Conservation (phyloP, 2,329 filamentous ascomycete species). For the Ceratocystiopsis brevicomis region DNA sequence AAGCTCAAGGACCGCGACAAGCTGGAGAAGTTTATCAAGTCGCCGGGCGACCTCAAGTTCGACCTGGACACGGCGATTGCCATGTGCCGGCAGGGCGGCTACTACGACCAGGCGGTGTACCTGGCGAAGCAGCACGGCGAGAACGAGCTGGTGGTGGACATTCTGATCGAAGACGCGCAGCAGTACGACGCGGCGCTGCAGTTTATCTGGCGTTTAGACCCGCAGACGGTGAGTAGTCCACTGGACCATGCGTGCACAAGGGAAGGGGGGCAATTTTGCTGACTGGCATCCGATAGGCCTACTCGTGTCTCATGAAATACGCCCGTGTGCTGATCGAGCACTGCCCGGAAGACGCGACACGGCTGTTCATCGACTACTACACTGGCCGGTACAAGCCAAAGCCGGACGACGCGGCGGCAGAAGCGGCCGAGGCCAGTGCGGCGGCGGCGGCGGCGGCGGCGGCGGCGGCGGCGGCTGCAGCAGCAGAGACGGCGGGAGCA, state of each 20-base stretch:
- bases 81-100: conserved; percentile 94
- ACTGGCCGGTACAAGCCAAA: conserved; percentile 65
- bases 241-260: no score
- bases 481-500: conserved; percentile 11
- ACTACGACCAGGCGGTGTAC: conserved; percentile 91
- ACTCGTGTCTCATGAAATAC: conserved; percentile 84
- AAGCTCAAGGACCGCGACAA: conserved; percentile 96
- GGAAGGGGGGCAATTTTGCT: no score
- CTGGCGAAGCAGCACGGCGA: conserved; percentile 88
- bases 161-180: conserved; percentile 87
- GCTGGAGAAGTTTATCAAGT: conserved; percentile 90
- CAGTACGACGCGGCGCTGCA: conserved; percentile 73
- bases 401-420: conserved; percentile 28
- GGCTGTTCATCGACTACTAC: conserved; percentile 87
- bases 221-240: conserved; percentile 43
- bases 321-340: conserved; percentile 78
- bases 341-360: conserved; percentile 63
- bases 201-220: conserved; percentile 78
- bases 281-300: conserved; percentile 42
- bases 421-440: conserved; percentile 18
- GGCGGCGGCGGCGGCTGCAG: conserved; percentile 34
- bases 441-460: conserved; percentile 22
- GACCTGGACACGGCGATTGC: conserved; percentile 91
- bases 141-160: conserved; percentile 83
- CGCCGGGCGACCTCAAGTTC: conserved; percentile 84